Conservation (phyloP, 1,284 basidiomycete genomes). For the Pseudozyma pruni region DNA sequence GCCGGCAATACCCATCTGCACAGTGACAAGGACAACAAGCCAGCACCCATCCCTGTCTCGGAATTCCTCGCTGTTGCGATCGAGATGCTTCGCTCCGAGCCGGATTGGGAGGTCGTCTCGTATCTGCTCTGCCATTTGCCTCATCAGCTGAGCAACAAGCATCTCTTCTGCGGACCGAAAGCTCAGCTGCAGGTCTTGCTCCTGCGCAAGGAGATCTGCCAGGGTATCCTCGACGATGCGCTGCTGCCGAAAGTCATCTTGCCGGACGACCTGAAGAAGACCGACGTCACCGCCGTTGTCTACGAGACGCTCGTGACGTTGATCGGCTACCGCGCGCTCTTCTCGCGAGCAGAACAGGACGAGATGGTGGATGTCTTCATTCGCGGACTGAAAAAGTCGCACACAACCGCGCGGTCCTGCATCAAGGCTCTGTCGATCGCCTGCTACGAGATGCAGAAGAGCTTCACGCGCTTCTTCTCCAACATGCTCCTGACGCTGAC, state of each 20-base stretch:
- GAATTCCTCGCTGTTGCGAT: constrained; percentile 78
- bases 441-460: constrained; percentile 86
- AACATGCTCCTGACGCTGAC: constrained; percentile 87
- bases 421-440: constrained; percentile 88
- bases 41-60: constrained; percentile 77
- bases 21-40: constrained; percentile 41
- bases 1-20: constrained; percentile 53
- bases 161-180: constrained; percentile 91
- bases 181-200: constrained; percentile 76
- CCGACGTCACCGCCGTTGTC: constrained; percentile 87
- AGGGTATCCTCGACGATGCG: constrained; percentile 74
- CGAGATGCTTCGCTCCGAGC: constrained; percentile 78
- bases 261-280: constrained; percentile 70
- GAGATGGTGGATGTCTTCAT: constrained; percentile 85
- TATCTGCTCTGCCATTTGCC: constrained; percentile 93
- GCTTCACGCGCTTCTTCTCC: constrained; percentile 80
- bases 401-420: constrained; percentile 88
- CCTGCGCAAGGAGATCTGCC: constrained; percentile 78
- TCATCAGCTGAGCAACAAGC: constrained; percentile 91
- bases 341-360: constrained; percentile 75
- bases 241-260: constrained; percentile 75
- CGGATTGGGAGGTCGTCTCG: constrained; percentile 92
- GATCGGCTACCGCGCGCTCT: constrained; percentile 85
- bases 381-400: constrained; percentile 78
- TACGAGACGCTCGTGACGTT: constrained; percentile 89